Percentiles rank a stretch among this genome's conserved stretches.
Evolutionary conservation across 371 early-diverging fungal genomes (phyloP).

Genomic region (Mortierella sp.): DNA sequence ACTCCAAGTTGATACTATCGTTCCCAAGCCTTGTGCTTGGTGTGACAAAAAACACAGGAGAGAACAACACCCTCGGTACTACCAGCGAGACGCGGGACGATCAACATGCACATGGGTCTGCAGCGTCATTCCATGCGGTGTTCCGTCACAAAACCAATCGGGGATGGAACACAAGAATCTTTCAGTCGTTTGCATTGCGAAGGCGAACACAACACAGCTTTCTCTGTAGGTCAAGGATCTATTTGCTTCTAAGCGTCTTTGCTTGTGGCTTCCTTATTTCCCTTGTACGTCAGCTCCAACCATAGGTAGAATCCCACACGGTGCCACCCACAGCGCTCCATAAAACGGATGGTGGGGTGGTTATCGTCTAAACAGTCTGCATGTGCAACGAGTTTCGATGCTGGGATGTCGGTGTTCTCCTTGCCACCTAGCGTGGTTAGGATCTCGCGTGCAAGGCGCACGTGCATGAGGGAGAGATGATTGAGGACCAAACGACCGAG

Average conservation of each 20-base stretch:
- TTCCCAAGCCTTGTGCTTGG: too few species aligned
- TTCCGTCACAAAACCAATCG: too few species aligned
- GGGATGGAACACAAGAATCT: too few species aligned
- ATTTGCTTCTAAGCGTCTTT: neutral
- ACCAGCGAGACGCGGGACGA: too few species aligned
- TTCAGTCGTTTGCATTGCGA: too few species aligned
- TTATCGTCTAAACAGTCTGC: conserved; percentile 37
- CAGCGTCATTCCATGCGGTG: too few species aligned
- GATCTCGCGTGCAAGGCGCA: conserved; percentile 20
- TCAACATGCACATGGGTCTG: too few species aligned
- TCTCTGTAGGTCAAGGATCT: too few species aligned
- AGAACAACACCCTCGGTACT: too few species aligned
- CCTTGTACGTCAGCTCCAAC: conserved; percentile 12
- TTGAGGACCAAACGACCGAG: conserved; percentile 29
- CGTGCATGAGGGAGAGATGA: conserved; percentile 16
- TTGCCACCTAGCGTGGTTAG: conserved; percentile 1
- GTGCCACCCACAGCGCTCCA: conserved; percentile 46
- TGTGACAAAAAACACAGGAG: too few species aligned
- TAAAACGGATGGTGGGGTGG: conserved; percentile 28
- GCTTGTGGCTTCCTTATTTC: neutral
- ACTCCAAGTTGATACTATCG: too few species aligned
- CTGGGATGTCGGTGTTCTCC: neutral
- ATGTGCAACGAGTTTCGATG: conserved; percentile 26
- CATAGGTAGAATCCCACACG: conserved; percentile 24
- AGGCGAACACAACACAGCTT: too few species aligned